Conservation (phyloP, 148 eudicot genomes). For the Linanthus parryae region DNA sequence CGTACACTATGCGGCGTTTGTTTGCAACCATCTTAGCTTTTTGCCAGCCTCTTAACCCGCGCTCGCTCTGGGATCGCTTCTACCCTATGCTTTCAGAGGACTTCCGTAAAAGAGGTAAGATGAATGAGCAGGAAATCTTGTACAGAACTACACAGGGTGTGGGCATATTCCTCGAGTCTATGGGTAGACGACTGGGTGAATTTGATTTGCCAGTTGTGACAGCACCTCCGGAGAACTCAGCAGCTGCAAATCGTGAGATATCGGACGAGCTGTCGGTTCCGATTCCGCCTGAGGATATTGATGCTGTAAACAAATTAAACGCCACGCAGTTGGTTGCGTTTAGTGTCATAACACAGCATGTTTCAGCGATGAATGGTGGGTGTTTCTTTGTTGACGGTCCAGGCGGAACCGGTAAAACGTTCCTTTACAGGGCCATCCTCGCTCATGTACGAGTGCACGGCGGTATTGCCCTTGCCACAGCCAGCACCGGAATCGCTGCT, state of each 20-base stretch:
- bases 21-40: not conserved
- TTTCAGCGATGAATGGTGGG: not conserved
- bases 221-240: not conserved
- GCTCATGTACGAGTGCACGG: not conserved
- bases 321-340: not conserved
- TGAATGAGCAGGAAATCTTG: not conserved
- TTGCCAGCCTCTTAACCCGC: not conserved
- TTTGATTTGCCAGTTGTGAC: not conserved
- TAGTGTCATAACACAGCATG: not conserved
- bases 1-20: not conserved
- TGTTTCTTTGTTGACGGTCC: too few relatives aligned
- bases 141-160: not conserved
- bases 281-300: not conserved
- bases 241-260: not conserved
- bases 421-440: not conserved
- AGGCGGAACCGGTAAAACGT: too few relatives aligned
- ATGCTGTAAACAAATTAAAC: not conserved
- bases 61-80: not conserved
- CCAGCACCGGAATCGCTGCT: not conserved
- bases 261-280: not conserved
- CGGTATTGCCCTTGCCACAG: not conserved
- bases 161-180: not conserved
- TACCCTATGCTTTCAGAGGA: not conserved
- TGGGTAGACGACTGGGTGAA: not conserved
- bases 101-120: not conserved